Percentiles rank a stretch among this genome's conserved stretches.
Conservation (phyloP, 345 rosid species). For the Rhodamnia argentea region DNA sequence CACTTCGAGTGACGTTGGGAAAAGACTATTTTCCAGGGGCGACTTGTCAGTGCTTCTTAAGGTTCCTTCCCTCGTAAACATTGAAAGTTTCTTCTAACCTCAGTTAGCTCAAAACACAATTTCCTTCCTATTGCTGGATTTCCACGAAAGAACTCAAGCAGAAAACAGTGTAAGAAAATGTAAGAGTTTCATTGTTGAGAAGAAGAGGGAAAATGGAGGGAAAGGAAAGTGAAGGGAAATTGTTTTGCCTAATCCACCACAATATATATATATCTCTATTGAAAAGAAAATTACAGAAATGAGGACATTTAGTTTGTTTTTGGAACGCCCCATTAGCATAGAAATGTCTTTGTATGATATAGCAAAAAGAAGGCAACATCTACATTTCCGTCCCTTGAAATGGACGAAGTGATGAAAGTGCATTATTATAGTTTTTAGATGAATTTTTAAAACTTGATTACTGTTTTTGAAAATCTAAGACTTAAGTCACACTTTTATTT, state of each 20-base stretch:
- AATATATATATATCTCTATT: no score
- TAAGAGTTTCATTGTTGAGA: background rate
- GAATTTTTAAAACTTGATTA: rapidly evolving
- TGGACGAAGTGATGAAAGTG: background rate
- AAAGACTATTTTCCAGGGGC: background rate
- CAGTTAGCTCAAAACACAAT: background rate
- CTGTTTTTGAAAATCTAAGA: rapidly evolving
- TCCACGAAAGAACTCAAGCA: background rate
- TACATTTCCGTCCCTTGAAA: background rate
- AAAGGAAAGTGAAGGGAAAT: background rate
- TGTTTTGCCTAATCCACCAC: background rate
- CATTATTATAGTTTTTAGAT: rapidly evolving
- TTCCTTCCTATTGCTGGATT: background rate
- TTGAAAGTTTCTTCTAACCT: background rate
- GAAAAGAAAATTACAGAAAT: no score
- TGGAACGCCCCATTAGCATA: background rate
- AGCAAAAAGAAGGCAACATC: background rate
- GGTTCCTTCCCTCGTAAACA: background rate
- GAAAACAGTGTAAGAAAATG: background rate
- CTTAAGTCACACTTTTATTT: background rate
- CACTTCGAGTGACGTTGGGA: background rate
- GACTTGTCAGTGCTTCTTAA: background rate
- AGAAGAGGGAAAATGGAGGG: background rate
- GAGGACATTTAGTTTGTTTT: background rate
- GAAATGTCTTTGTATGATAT: rapidly evolving